Evolutionary conservation across 129 eudicot genomes (phyloP).

Genomic region (Oenanthe sinensis): DNA sequence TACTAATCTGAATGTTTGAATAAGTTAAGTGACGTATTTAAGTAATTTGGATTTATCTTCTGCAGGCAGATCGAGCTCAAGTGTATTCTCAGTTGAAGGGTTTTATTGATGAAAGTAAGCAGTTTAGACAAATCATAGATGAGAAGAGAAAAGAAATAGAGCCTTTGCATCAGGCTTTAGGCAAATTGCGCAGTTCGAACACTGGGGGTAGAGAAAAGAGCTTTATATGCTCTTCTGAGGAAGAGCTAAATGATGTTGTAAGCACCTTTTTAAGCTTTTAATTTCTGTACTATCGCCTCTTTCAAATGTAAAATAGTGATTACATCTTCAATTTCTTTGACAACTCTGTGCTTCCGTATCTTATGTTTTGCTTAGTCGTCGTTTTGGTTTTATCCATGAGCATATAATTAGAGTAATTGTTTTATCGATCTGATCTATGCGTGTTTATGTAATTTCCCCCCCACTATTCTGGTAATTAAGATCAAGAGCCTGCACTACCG

Average conservation of each 20-base stretch:
- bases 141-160: constrained; percentile 47
- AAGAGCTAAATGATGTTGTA: constrained; percentile 48
- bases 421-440: background rate
- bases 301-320: background rate
- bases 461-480: constrained; percentile 21
- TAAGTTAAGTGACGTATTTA: background rate
- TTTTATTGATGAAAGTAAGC: constrained; percentile 44
- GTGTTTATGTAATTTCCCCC: too few species aligned
- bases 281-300: background rate
- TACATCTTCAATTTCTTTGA: background rate
- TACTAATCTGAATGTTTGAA: background rate
- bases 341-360: background rate
- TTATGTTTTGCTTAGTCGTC: background rate
- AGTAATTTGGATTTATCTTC: background rate
- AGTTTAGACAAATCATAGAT: constrained; percentile 45
- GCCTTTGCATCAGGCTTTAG: constrained; percentile 44
- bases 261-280: constrained; percentile 11
- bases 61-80: constrained; percentile 60
- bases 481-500: constrained; percentile 70
- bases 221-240: constrained; percentile 40
- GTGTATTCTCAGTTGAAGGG: constrained; percentile 32
- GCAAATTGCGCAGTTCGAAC: constrained; percentile 29
- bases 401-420: background rate
- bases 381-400: background rate
- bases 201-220: constrained; percentile 25